A percentile compares a stretch with the other conserved stretches of the same genome.
These are phyloP conservation scores for Hanseniaspora meyeri DNA, from an alignment of 805 yeast genomes.

Conservation along the genomic window DNA sequence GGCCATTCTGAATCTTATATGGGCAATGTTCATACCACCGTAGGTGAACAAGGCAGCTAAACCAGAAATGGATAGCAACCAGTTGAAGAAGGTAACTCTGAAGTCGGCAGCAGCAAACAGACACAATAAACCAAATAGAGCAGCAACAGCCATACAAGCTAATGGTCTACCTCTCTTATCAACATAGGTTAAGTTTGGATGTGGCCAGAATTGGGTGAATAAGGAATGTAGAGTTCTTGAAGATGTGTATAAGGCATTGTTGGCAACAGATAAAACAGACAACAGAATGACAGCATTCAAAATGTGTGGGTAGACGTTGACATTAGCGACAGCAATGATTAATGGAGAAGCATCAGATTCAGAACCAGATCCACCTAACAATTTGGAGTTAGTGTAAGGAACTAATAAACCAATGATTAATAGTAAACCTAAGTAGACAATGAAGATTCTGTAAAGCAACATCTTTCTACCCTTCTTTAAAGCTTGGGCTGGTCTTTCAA, in stretches of 20 bases:
- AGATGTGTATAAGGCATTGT: conserved; percentile 60
- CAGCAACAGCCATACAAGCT: conserved; percentile 42
- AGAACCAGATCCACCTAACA: conserved; percentile 29
- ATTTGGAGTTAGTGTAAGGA: conserved; percentile 35
- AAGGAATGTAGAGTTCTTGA: conserved; percentile 51
- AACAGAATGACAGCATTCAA: conserved; percentile 39
- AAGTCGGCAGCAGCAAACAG: conserved; percentile 42
- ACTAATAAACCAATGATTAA: conserved; percentile 48
- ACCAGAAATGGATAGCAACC: conserved; percentile 63
- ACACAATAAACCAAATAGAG: conserved; percentile 52
- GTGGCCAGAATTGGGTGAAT: conserved; percentile 43
- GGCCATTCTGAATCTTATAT: conserved; percentile 57
- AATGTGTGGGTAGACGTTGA: conserved; percentile 36
- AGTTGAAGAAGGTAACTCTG: conserved; percentile 49
- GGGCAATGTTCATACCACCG: conserved; percentile 52
- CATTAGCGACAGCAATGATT: conserved; percentile 29
- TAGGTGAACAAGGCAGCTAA: conserved; percentile 66
- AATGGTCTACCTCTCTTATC: conserved; percentile 52
- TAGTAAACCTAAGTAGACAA: conserved; percentile 41
- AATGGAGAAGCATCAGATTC: conserved; percentile 40
- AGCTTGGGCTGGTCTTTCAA: conserved; percentile 35
- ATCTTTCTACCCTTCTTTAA: conserved; percentile 43
- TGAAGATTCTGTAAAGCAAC: conserved; percentile 42
- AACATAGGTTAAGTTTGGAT: conserved; percentile 37
- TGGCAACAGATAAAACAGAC: conserved; percentile 47